A percentile compares a stretch with the other conserved stretches of the same genome.
phyloP scores from a whole-genome alignment of 306 rosid genomes.

The Hylodesmum podocarpum region DNA sequence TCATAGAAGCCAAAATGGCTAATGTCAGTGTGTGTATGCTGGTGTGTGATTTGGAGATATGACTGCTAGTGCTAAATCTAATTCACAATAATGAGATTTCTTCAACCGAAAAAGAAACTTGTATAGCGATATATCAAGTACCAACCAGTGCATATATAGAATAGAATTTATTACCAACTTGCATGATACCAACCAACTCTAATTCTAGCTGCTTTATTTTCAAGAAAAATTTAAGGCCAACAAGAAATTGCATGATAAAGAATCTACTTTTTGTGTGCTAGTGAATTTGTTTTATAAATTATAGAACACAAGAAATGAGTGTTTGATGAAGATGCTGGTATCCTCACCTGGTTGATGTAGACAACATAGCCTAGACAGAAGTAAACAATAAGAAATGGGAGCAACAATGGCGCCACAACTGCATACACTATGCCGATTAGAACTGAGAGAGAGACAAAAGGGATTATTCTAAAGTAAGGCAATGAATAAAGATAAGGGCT shows the following conservation, averaged over 20 bases:
- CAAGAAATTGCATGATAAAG: background rate
- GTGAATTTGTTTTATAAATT: background rate
- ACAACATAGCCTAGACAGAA: conserved; percentile 89
- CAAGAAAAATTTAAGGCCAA: background rate
- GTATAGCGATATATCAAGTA: background rate
- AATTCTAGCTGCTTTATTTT: background rate
- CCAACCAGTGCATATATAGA: background rate
- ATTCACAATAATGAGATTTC: background rate
- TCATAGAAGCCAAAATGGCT: background rate
- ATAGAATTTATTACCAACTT: background rate
- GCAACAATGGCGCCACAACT: conserved; percentile 78
- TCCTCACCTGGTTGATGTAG: conserved; percentile 54
- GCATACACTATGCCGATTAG: conserved; percentile 87
- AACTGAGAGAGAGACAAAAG: conserved; percentile 65
- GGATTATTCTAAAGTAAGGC: conserved; percentile 75
- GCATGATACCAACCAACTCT: background rate
- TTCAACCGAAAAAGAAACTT: background rate
- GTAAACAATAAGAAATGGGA: conserved; percentile 81
- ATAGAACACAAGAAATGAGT: background rate
- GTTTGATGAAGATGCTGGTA: background rate
- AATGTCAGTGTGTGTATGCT: background rate
- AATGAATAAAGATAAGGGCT: conserved; percentile 73
- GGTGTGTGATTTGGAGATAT: background rate
- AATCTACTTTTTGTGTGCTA: background rate
- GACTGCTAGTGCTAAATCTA: background rate